Conservation (phyloP, 2,329 filamentous ascomycete genomes). For the Exophiala calicioides region DNA sequence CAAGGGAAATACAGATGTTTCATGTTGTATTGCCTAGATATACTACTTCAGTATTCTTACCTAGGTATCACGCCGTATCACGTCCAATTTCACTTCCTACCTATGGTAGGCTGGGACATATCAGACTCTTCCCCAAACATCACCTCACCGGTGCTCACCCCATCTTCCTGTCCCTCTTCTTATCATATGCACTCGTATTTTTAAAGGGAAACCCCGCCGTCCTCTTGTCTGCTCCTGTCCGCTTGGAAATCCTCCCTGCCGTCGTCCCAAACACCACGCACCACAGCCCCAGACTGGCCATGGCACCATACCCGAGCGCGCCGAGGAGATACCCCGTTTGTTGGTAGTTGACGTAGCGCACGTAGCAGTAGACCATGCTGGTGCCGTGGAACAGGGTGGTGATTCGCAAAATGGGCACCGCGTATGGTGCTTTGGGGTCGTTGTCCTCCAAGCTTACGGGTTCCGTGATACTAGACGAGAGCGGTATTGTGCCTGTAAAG, state of each 20-base stretch:
- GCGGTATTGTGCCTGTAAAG: constrained; percentile 69
- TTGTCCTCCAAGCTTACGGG: constrained; percentile 45
- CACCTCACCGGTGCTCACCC: constrained; percentile 9
- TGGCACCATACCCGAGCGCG: constrained; percentile 55
- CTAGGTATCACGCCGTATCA: too few relatives aligned
- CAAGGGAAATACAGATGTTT: too few relatives aligned
- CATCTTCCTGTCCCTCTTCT: constrained; percentile 47
- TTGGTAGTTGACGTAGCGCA: constrained; percentile 58
- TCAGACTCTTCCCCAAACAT: background rate
- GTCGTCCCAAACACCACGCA: constrained; percentile 60
- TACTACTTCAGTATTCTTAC: too few relatives aligned
- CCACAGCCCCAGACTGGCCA: constrained; percentile 68
- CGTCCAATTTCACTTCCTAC: too few relatives aligned
- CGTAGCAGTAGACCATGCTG: constrained; percentile 68
- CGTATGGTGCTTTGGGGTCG: constrained; percentile 61
- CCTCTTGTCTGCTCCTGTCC: constrained; percentile 67
- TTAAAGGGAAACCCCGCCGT: constrained; percentile 66
- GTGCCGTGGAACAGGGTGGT: constrained; percentile 66
- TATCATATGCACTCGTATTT: constrained; percentile 59
- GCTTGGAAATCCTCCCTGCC: constrained; percentile 59
- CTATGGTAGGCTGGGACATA: background rate
- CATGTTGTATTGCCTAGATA: too few relatives aligned
- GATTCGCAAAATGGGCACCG: constrained; percentile 65
- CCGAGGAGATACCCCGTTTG: constrained; percentile 63
- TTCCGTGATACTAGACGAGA: constrained; percentile 52